Percentiles rank a stretch among this genome's conserved stretches.
These are phyloP conservation scores for Peronospora belbahrii DNA, from an alignment of 352 stramenopile species.

Conservation along the genomic window DNA sequence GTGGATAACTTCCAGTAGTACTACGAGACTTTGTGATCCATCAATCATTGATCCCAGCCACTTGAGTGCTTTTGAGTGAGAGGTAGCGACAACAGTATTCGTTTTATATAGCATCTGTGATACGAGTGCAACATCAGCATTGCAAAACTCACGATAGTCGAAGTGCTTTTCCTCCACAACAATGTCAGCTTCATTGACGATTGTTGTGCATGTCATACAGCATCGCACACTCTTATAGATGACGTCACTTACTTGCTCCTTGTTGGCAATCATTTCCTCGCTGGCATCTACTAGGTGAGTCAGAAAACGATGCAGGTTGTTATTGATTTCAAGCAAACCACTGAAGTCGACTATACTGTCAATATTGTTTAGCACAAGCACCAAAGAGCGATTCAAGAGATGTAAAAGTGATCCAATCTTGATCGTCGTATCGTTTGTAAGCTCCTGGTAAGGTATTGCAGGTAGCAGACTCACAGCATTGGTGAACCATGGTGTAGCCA, in stretches of 20 bases:
- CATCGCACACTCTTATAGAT: conserved; percentile 50
- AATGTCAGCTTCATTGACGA: conserved; percentile 32
- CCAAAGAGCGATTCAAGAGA: conserved; percentile 21
- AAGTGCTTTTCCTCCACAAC: conserved; percentile 3
- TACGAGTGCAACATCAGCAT: conserved; percentile 38
- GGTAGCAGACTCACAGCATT: conserved; percentile 20
- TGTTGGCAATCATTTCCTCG: not conserved
- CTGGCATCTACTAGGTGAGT: conserved; percentile 11
- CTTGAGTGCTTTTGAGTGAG: conserved; percentile 58
- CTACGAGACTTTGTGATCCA: conserved; percentile 41
- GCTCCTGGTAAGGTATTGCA: conserved; percentile 7
- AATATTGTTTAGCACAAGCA: conserved; percentile 16
- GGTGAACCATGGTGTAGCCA: conserved; percentile 14
- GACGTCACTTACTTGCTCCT: conserved; percentile 28
- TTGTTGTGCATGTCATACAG: conserved; percentile 55
- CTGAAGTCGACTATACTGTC: conserved; percentile 1
- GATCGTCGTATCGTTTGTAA: conserved; percentile 7
- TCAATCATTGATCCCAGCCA: conserved; percentile 76
- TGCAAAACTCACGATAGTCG: conserved; percentile 42
- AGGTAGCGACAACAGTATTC: conserved; percentile 15
- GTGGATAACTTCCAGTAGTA: conserved; percentile 49
- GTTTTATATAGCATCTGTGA: conserved; percentile 34
- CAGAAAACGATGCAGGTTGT: conserved; percentile 26
- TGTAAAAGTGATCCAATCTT: conserved; percentile 23
- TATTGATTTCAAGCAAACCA: conserved; percentile 11